Evolutionary conservation across 2,329 filamentous ascomycete species (phyloP), one percentile per base, ranked within the genome.

Genomic region (Byssothecium circinans): DNA sequence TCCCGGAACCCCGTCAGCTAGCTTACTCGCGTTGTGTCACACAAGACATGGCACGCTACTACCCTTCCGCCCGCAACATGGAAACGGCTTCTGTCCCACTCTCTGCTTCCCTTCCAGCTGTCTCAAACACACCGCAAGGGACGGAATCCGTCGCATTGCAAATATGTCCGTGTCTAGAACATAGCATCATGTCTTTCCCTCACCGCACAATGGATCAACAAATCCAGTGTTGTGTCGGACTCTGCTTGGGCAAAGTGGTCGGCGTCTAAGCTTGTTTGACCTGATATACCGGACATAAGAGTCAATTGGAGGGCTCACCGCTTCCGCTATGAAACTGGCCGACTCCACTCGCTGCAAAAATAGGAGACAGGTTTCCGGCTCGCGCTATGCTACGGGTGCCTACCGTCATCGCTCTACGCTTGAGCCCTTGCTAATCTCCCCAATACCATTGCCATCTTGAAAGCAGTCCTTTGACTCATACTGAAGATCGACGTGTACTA

Each of bases 251-350:
- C 36, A 52, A 47, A 29, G n/a, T 32, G 38, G 29, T 29, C 32
- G 34, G n/a, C 20, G 58, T 52, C 57, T 49, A 57, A 54, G 50
- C 56, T 45, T 53, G 20, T 40, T 32, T 32, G 14, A 12, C 29
- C 14, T 32, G 29, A 14, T 32, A 32, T 32, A 32, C 7, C n/a
- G 44, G 39, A 37, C 43, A 35, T 29, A 38, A 56, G 29, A 48
- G 45, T 62, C 56, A 57, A 60, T 55, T 57, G 61, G 55, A 56
- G 39, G 35, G 33, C 45, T 50, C 47, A 58, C 62, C 62, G 62
- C 50, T 51, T 56, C 58, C 58, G 53, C 52, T 33, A 45, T 51
- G 51, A 55, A 57, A 50, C 49, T 41, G 45, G 44, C 45, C 47
- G 37, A 44, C 47, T 56, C 56, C 58, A 57, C 54, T 51, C 30